Evolutionary conservation across 805 yeast species (phyloP), one percentile per base, ranked within the genome.

Genomic region (Lipomyces orientalis): DNA sequence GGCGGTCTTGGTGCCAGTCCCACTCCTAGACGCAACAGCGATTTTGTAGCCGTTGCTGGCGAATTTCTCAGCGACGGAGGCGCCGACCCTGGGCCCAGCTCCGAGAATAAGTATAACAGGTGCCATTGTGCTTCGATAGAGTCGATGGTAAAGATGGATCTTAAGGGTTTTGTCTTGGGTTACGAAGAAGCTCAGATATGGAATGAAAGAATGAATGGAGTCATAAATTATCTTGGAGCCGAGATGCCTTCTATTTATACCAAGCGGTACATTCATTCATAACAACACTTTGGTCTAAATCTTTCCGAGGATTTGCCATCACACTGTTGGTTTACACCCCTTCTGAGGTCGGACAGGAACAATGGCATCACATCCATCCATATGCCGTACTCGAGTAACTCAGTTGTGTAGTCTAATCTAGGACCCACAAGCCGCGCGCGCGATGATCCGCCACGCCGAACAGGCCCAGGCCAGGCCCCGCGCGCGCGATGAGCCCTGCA

Each of bases 1-100:
- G 46, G 46, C 46, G n/a, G 46, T 39, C 46, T 39, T 39, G n/a
- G 46, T 39, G 46, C 46, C 46, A 39, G 43, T 37, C 43, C 43
- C 43, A 37, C n/a, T 39, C 46, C 46, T 39, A 16, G 46, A 39
- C 46, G 46, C 46, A 39, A 39, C 16, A 16, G 46, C 46, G 46
- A 39, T 19, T 19, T 39, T 2, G 46, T 39, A 39, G 46, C 46
- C 46, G 7, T 14, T 39, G 46, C 46, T 39, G 19, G 46, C 46
- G n/a, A 39, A 39, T 39, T 39, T 39, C 46, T 39, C 46, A 39
- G 46, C 46, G 46, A 39, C 46, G 19, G 46, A 39, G 19, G 46
- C 46, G 14, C 46, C 46, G 46, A 39, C 16, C 46, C 46, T 39
- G 46, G 46, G 46, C 46, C 46, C 46, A 12, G 46, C 46, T 39